Evolutionary conservation across 2,329 filamentous ascomycete species (phyloP).

Genomic region (Falciphora oryzae): DNA sequence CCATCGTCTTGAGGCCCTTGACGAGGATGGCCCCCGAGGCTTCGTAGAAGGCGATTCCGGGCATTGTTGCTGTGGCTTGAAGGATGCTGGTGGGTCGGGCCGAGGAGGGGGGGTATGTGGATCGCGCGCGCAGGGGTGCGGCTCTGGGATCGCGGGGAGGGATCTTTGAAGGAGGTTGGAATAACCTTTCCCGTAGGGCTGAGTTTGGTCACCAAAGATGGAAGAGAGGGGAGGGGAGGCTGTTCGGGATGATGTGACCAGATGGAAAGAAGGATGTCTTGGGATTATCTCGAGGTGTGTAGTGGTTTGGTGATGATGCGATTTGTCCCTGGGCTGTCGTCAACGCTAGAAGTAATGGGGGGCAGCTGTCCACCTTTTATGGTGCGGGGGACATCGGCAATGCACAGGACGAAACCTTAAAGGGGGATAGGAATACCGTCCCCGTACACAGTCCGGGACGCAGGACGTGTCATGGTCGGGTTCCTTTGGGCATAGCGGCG

Average conservation of each 20-base stretch:
- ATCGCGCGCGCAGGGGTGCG: no score
- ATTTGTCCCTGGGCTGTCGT: not conserved
- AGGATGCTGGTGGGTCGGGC: not conserved
- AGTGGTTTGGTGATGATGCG: not conserved
- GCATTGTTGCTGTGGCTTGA: constrained; percentile 19
- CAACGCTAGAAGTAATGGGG: not conserved
- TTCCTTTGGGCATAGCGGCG: not conserved
- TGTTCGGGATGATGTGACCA: not conserved
- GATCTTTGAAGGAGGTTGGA: no score
- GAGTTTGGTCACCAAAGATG: not conserved
- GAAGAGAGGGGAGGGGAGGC: no score
- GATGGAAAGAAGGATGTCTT: not conserved
- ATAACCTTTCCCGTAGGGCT: not conserved
- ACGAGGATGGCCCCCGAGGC: constrained; percentile 20
- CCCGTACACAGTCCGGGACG: no score
- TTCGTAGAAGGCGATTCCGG: constrained; percentile 25
- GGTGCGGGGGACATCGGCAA: not conserved
- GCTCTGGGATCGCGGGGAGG: no score
- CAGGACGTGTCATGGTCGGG: no score
- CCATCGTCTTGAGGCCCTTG: constrained; percentile 21
- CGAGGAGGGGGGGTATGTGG: no score
- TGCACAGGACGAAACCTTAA: not conserved
- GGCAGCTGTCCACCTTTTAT: not conserved
- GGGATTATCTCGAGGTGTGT: not conserved
- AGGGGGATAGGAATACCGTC: no score